Evolutionary conservation across 2,329 filamentous ascomycete species (phyloP).

Genomic region (Trichoderma sp.): DNA sequence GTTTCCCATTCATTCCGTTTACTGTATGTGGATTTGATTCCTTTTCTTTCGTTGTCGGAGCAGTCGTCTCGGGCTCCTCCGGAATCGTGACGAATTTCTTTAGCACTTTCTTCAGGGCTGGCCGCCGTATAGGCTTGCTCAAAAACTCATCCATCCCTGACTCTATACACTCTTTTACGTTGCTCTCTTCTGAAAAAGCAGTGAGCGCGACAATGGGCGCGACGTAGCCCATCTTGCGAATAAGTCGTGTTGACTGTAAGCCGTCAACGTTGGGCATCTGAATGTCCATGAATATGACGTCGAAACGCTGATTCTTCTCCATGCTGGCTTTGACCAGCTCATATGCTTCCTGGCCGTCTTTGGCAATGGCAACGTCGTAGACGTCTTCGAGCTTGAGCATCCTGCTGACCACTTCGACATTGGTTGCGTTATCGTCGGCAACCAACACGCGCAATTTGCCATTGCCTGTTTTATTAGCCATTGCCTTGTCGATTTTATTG

Average conservation of each 20-base stretch:
- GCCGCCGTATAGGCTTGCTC: conserved; percentile 74
- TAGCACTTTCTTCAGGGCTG: conserved; percentile 82
- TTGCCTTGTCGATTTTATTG: conserved; percentile 55
- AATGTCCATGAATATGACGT: conserved; percentile 95
- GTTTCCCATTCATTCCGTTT: conserved; percentile 20
- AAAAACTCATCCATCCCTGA: conserved; percentile 93
- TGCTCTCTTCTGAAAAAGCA: conserved; percentile 88
- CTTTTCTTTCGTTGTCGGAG: conserved; percentile 5
- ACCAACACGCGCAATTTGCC: conserved; percentile 79
- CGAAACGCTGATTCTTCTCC: conserved; percentile 72
- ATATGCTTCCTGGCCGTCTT: conserved; percentile 84
- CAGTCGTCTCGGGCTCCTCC: conserved; percentile 56
- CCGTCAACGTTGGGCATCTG: conserved; percentile 95
- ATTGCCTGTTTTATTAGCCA: conserved; percentile 60
- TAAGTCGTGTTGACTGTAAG: conserved; percentile 81
- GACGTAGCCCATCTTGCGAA: conserved; percentile 82
- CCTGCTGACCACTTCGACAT: conserved; percentile 61
- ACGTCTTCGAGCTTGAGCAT: conserved; percentile 77
- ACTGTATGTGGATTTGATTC: background rate
- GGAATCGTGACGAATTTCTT: conserved; percentile 82
- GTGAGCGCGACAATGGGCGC: conserved; percentile 90
- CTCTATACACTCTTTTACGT: conserved; percentile 83
- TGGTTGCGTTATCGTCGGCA: conserved; percentile 69
- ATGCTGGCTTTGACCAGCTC: conserved; percentile 84
- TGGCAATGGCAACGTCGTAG: conserved; percentile 87